phyloP scores from a whole-genome alignment of 2,329 filamentous ascomycete species.

The Fusarium mundagurra region DNA sequence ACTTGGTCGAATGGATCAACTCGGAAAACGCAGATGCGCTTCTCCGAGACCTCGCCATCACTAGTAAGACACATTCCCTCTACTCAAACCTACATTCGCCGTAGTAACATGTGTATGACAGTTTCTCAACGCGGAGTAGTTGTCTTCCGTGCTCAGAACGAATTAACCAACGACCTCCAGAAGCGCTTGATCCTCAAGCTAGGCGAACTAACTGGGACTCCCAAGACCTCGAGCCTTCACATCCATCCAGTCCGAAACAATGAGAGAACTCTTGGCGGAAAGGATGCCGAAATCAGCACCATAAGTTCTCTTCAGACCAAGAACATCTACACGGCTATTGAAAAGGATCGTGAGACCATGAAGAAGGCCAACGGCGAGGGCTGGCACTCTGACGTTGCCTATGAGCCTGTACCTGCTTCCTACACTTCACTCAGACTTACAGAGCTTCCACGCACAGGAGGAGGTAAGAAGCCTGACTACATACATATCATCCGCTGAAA shows the following conservation, averaged over 20 bases:
- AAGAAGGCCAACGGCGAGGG: slow-evolving; percentile 22
- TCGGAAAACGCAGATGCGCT: slow-evolving; percentile 71
- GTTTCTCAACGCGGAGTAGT: slow-evolving; percentile 76
- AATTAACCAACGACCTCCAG: slow-evolving; percentile 69
- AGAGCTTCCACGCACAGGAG: slow-evolving; percentile 53
- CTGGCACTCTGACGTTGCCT: slow-evolving; percentile 73
- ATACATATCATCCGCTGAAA: too few relatives aligned
- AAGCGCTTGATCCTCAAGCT: slow-evolving; percentile 72
- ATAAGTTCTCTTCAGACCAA: slow-evolving; percentile 61
- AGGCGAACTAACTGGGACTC: slow-evolving; percentile 67
- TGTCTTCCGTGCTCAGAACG: slow-evolving; percentile 73
- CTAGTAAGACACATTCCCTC: slow-evolving; percentile 55
- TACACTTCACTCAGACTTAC: slow-evolving; percentile 67
- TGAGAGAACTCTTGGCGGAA: slow-evolving; percentile 60
- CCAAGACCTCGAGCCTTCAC: slow-evolving; percentile 64
- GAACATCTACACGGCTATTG: slow-evolving; percentile 54
- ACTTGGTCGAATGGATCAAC: slow-evolving; percentile 69
- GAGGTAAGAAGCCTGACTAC: too few relatives aligned
- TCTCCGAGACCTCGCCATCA: slow-evolving; percentile 73
- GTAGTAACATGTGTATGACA: slow-evolving; percentile 41
- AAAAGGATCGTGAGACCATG: slow-evolving; percentile 39
- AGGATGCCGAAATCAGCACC: slow-evolving; percentile 70
- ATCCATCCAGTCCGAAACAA: slow-evolving; percentile 69
- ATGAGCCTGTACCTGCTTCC: slow-evolving; percentile 71
- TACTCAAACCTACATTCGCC: neutral